Evolutionary conservation across 139 green algal genomes (phyloP).

Genomic region (Chlamydomonas schloesseri): DNA sequence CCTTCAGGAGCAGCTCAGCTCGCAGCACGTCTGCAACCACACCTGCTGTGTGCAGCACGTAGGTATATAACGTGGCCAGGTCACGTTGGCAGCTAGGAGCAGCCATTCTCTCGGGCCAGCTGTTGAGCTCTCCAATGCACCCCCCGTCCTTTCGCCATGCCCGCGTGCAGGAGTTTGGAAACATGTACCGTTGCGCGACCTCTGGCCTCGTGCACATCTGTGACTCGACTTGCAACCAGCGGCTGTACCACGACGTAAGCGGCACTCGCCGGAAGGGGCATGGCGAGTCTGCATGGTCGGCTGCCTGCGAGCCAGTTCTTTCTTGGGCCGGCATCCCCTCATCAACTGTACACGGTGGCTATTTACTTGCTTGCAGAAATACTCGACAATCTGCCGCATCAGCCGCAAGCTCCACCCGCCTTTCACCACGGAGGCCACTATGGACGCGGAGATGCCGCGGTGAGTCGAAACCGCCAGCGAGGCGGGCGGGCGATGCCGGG

Average conservation of each 20-base stretch:
- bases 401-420: slow-evolving; percentile 22
- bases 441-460: slow-evolving; percentile 2
- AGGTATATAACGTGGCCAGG: too few species aligned
- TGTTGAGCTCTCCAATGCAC: too few species aligned
- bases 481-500: too few species aligned
- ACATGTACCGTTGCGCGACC: slow-evolving; percentile 35
- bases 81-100: too few species aligned
- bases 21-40: slow-evolving; percentile 22
- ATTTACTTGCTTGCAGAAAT: not conserved
- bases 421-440: not conserved
- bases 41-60: slow-evolving; percentile 16
- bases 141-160: too few species aligned
- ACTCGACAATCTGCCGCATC: slow-evolving; percentile 34
- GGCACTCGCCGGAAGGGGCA: too few species aligned
- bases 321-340: not conserved
- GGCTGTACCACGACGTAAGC: slow-evolving; percentile 37
- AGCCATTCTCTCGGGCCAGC: too few species aligned
- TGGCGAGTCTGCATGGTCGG: not conserved
- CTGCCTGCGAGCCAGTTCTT: not conserved
- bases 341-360: not conserved
- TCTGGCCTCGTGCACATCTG: slow-evolving; percentile 46
- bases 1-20: not conserved
- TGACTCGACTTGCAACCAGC: slow-evolving; percentile 44
- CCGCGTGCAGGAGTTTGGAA: slow-evolving; percentile 43
- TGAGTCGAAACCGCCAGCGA: not conserved